These are phyloP conservation scores for Setaria italica DNA, from an alignment of 202 grass and related monocot species.

Conservation along the genomic window DNA sequence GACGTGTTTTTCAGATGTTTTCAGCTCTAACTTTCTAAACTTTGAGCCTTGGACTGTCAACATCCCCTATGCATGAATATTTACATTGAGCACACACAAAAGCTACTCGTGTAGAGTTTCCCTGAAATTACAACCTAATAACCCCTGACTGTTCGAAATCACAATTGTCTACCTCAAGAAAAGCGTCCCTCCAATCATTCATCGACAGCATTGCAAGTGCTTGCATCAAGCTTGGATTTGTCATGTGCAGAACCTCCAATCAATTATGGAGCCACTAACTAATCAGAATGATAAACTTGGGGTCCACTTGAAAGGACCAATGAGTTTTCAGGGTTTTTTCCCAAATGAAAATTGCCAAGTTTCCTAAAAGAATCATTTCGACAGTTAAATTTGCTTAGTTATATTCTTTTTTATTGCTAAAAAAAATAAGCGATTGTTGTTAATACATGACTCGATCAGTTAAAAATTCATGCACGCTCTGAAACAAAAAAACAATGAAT, in stretches of 20 bases:
- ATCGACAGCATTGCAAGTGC: conserved; percentile 16
- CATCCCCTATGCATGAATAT: background rate
- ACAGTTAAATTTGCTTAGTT: background rate
- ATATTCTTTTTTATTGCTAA: background rate
- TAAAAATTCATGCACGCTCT: background rate
- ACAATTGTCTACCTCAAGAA: background rate
- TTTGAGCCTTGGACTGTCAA: background rate
- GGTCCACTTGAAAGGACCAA: background rate
- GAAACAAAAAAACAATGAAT: background rate
- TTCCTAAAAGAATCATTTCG: background rate
- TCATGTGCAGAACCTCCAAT: conserved; percentile 13
- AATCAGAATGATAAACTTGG: conserved; percentile 6
- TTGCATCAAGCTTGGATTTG: background rate
- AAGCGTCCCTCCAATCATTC: conserved; percentile 13
- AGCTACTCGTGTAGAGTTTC: background rate
- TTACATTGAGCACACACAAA: background rate
- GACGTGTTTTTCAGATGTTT: background rate
- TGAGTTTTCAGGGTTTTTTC: background rate
- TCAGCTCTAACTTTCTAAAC: background rate
- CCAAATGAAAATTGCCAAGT: background rate
- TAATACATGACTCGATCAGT: background rate
- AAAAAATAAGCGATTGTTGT: background rate
- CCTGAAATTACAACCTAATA: background rate
- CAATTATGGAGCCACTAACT: background rate
- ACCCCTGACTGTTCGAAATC: background rate